Percentiles rank a stretch among this genome's conserved stretches.
These are phyloP conservation scores for Trichoderma citrinoviride DNA, from an alignment of 2,329 filamentous ascomycete genomes.

Conservation along the genomic window DNA sequence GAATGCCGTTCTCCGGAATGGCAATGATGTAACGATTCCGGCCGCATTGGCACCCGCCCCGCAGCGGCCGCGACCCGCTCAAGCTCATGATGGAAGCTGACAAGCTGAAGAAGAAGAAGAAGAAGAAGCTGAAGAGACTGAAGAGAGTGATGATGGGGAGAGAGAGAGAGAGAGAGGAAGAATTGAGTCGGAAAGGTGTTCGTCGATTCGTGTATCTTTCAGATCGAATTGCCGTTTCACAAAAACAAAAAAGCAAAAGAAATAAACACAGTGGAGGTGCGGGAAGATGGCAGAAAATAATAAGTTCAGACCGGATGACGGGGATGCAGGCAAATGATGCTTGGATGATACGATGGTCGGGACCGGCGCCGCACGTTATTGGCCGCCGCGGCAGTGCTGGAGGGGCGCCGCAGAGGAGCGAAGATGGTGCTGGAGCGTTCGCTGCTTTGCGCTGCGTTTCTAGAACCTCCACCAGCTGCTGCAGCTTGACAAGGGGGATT, in stretches of 20 bases:
- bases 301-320: neutral
- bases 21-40: slow-evolving; percentile 77
- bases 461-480: slow-evolving; percentile 4
- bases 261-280: neutral
- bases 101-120: neutral
- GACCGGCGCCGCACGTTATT: neutral
- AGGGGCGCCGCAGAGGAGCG: neutral
- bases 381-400: neutral
- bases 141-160: neutral
- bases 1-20: slow-evolving; percentile 57
- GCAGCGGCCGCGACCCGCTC: slow-evolving; percentile 55
- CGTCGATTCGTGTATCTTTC: neutral
- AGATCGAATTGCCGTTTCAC: neutral
- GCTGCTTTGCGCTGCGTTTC: slow-evolving; percentile 4
- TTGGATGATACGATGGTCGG: neutral
- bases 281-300: neutral
- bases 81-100: slow-evolving; percentile 46
- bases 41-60: slow-evolving; percentile 80
- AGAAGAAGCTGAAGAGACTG: neutral
- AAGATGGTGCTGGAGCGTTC: slow-evolving; percentile 13
- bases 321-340: neutral
- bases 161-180: neutral
- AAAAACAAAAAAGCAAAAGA: neutral
- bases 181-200: neutral
- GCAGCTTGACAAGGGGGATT: neutral